Conservation (phyloP, 1,284 basidiomycete genomes). For the Pseudomicrostroma phylloplanum region DNA sequence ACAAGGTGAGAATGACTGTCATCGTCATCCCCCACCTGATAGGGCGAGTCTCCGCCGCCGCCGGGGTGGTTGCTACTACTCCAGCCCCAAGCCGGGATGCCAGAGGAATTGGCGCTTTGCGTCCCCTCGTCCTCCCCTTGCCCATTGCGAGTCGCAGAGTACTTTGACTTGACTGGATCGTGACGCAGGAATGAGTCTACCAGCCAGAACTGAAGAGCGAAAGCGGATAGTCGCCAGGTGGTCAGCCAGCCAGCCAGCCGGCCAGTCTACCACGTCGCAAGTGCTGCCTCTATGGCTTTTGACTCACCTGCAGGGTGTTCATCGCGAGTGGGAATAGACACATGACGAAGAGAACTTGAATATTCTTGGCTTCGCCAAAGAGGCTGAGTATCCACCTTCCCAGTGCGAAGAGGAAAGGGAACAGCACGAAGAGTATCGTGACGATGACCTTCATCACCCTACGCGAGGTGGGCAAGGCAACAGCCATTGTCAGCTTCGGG, state of each 20-base stretch:
- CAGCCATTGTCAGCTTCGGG: not conserved
- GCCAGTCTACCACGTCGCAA: not conserved
- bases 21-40: too few relatives aligned
- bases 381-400: slow-evolving; percentile 78
- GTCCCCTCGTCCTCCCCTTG: too few relatives aligned
- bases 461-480: slow-evolving; percentile 31
- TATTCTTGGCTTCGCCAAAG: slow-evolving; percentile 58
- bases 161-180: slow-evolving; percentile 34
- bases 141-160: slow-evolving; percentile 5
- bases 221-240: too few relatives aligned
- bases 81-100: too few relatives aligned
- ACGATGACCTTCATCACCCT: slow-evolving; percentile 82
- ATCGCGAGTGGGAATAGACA: slow-evolving; percentile 86
- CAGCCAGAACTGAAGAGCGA: slow-evolving; percentile 44
- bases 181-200: slow-evolving; percentile 46
- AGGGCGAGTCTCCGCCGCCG: too few relatives aligned
- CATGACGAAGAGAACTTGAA: slow-evolving; percentile 61
- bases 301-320: slow-evolving; percentile 54
- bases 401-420: slow-evolving; percentile 62
- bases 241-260: not conserved
- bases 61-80: too few relatives aligned
- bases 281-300: not conserved
- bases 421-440: slow-evolving; percentile 63
- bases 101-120: too few relatives aligned
- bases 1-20: too few relatives aligned